These are phyloP conservation scores for Daldinia childiae DNA, from an alignment of 495 filamentous ascomycete species.

Conservation along the genomic window DNA sequence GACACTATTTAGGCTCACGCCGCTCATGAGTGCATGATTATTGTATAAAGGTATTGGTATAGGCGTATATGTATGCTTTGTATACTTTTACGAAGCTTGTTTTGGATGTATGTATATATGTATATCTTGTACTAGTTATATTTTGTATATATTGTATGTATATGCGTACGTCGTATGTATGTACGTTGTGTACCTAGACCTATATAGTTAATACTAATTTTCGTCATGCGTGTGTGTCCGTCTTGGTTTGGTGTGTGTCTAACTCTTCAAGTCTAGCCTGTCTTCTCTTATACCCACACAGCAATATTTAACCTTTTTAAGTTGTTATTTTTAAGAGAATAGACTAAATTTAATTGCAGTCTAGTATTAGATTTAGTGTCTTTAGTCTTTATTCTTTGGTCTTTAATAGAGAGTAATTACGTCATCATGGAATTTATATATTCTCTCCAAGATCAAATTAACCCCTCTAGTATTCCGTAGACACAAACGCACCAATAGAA, in stretches of 20 bases:
- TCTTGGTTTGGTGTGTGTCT: constrained; percentile 1
- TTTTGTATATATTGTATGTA: constrained; percentile 3
- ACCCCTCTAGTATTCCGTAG: not conserved
- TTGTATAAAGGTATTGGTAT: constrained; percentile 36
- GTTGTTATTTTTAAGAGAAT: not conserved
- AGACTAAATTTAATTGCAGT: not conserved
- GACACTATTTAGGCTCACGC: constrained; percentile 45
- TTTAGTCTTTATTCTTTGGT: too few relatives aligned
- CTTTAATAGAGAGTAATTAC: constrained; percentile 1
- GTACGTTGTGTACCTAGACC: constrained; percentile 30
- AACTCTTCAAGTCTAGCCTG: not conserved
- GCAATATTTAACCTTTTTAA: not conserved
- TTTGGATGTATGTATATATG: constrained; percentile 17
- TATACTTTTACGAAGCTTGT: constrained; percentile 14
- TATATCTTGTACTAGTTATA: constrained; percentile 12
- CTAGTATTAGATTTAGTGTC: not conserved
- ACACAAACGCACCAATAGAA: not conserved
- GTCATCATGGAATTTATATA: constrained; percentile 1
- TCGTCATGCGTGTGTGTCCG: not conserved
- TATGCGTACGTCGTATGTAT: constrained; percentile 1
- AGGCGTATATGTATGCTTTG: constrained; percentile 32
- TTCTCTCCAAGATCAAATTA: not conserved
- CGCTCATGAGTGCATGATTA: constrained; percentile 48
- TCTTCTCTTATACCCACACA: not conserved
- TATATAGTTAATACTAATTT: constrained; percentile 22